Percentiles rank a stretch among this genome's conserved stretches.
Conservation (phyloP, 2,329 filamentous ascomycete species). For the Blastomyces parvus region DNA sequence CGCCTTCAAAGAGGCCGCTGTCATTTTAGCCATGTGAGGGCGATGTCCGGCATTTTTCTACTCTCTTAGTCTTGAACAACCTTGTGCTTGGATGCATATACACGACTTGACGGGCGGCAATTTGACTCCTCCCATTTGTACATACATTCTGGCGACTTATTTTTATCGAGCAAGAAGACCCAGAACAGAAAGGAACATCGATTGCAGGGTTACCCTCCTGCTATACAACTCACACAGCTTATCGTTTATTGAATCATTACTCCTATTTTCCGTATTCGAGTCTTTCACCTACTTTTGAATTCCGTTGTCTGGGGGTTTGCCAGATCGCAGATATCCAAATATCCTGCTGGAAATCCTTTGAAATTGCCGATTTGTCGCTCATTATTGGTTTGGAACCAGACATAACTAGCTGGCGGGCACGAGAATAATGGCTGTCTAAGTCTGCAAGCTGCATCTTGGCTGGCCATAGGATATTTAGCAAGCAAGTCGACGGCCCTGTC, state of each 20-base stretch:
- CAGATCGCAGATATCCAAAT: background rate
- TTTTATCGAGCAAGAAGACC: background rate
- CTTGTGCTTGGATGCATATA: background rate
- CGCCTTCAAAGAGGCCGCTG: background rate
- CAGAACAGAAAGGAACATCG: background rate
- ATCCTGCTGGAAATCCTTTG: background rate
- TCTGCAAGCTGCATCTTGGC: constrained; percentile 2
- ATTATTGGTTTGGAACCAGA: background rate
- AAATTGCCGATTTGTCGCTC: background rate
- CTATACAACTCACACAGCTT: background rate
- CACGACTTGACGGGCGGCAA: background rate
- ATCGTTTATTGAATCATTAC: background rate
- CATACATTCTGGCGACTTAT: background rate
- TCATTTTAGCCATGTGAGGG: background rate
- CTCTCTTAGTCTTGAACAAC: background rate
- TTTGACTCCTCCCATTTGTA: background rate
- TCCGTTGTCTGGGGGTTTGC: background rate
- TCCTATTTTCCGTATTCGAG: background rate
- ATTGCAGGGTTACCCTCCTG: background rate
- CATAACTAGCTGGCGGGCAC: background rate
- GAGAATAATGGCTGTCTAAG: constrained; percentile 1
- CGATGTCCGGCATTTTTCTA: background rate
- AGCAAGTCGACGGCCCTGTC: background rate
- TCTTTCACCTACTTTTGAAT: background rate
- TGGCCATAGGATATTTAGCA: constrained; percentile 1